phyloP scores from a whole-genome alignment of 257 asterid genomes.

The Ilex aquifolium region DNA sequence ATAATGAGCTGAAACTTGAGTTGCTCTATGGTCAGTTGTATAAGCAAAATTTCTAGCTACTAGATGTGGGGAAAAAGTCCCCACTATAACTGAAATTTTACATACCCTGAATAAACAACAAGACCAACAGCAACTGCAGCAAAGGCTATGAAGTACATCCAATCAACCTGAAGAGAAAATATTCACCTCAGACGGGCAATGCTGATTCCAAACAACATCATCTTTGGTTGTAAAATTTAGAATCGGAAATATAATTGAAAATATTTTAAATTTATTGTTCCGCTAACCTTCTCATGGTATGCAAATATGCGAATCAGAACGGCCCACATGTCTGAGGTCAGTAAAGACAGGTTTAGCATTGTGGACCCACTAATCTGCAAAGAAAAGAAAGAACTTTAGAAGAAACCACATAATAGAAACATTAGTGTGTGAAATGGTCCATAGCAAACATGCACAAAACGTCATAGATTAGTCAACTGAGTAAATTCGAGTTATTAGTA shows the following conservation, averaged over 20 bases:
- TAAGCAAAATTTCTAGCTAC: too few species aligned
- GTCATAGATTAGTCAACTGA: neutral
- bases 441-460: neutral
- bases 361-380: slow-evolving; percentile 85
- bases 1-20: too few species aligned
- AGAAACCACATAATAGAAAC: too few species aligned
- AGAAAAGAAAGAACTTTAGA: slow-evolving; percentile 6
- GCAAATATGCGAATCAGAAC: slow-evolving; percentile 85
- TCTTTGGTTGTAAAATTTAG: neutral
- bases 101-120: slow-evolving; percentile 73
- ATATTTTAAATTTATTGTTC: neutral
- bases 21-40: too few species aligned
- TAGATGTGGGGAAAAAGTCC: too few species aligned
- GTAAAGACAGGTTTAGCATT: slow-evolving; percentile 80
- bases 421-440: too few species aligned
- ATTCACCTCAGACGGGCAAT: slow-evolving; percentile 5
- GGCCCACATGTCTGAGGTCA: slow-evolving; percentile 98
- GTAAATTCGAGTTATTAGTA: too few species aligned
- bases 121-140: slow-evolving; percentile 75
- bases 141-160: slow-evolving; percentile 89
- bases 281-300: slow-evolving; percentile 74
- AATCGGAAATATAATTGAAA: neutral
- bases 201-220: neutral
- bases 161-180: slow-evolving; percentile 65
- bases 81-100: neutral